Percentiles rank a stretch among this genome's conserved stretches.
phyloP scores from a whole-genome alignment of 2,329 filamentous ascomycete genomes.

The Alternaria sp. region DNA sequence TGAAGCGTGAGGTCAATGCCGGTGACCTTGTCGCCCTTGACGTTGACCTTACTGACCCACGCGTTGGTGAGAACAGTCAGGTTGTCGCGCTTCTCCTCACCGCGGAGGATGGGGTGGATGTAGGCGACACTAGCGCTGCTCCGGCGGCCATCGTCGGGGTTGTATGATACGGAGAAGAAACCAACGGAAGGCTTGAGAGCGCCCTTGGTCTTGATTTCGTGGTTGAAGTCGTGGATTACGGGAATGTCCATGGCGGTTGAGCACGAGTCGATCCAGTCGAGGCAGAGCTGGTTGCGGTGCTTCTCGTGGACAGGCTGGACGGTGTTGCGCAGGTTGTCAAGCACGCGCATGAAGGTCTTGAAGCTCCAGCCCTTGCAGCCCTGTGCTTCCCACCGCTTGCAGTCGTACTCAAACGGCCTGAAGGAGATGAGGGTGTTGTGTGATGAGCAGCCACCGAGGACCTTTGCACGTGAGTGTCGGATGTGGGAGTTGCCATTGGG shows the following conservation, averaged over 20 bases:
- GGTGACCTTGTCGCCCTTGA: constrained; percentile 72
- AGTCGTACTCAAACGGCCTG: constrained; percentile 87
- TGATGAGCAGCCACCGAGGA: constrained; percentile 88
- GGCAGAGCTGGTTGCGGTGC: constrained; percentile 88
- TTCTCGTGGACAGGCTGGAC: constrained; percentile 84
- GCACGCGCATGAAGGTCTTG: constrained; percentile 78
- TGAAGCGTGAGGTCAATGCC: constrained; percentile 74
- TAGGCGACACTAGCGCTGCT: constrained; percentile 90
- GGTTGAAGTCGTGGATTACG: constrained; percentile 84
- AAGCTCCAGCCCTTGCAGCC: constrained; percentile 89
- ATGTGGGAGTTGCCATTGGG: constrained; percentile 91
- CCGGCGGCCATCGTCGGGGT: constrained; percentile 83
- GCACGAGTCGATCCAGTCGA: constrained; percentile 87
- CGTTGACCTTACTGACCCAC: constrained; percentile 83
- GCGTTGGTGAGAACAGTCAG: constrained; percentile 85
- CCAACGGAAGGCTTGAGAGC: constrained; percentile 77
- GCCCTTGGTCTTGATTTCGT: constrained; percentile 76
- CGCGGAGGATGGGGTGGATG: constrained; percentile 87
- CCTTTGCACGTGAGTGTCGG: constrained; percentile 89
- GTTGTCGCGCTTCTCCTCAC: constrained; percentile 82
- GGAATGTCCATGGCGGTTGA: constrained; percentile 80
- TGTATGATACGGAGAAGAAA: constrained; percentile 91
- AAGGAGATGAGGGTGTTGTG: constrained; percentile 96
- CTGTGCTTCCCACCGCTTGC: constrained; percentile 80
- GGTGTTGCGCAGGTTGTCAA: constrained; percentile 88